phyloP scores from a whole-genome alignment of 805 yeast genomes.

The Saccharomycopsis sp. region DNA sequence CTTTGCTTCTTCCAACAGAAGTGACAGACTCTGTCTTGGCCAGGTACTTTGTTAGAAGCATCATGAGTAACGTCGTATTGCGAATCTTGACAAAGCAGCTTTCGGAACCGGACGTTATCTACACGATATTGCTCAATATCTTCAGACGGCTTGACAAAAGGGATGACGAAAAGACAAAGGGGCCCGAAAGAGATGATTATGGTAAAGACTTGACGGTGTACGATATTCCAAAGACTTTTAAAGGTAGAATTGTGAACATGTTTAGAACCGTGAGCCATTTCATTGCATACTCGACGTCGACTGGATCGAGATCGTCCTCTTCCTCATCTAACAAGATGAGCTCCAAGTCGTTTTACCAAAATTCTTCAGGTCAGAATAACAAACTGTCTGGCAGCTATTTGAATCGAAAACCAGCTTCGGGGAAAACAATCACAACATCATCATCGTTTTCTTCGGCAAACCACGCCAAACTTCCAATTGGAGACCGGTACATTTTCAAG shows the following conservation, averaged over 20 bases:
- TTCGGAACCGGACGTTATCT: conserved; percentile 43
- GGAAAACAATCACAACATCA: too few species aligned
- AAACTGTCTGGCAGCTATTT: too few species aligned
- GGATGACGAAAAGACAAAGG: neutral
- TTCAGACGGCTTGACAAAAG: conserved; percentile 1
- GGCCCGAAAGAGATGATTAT: neutral
- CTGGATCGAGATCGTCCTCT: too few species aligned
- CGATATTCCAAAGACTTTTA: conserved; percentile 15
- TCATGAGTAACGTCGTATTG: conserved; percentile 36
- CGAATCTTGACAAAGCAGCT: conserved; percentile 35
- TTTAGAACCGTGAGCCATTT: conserved; percentile 16
- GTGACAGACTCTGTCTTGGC: conserved; percentile 34
- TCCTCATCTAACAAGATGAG: too few species aligned
- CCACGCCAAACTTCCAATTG: conserved; percentile 10
- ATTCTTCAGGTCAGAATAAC: neutral
- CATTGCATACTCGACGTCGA: conserved; percentile 20
- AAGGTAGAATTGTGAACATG: conserved; percentile 14
- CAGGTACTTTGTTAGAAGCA: conserved; percentile 30
- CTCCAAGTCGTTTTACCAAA: neutral
- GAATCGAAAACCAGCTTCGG: too few species aligned
- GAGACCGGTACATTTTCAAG: conserved; percentile 22
- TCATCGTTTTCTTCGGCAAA: too few species aligned
- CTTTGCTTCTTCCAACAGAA: conserved; percentile 33
- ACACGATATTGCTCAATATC: conserved; percentile 31
- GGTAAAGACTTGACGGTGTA: neutral